These are phyloP conservation scores for Colletotrichum ledebouriae DNA, from an alignment of 2,329 filamentous ascomycete genomes.

Conservation along the genomic window DNA sequence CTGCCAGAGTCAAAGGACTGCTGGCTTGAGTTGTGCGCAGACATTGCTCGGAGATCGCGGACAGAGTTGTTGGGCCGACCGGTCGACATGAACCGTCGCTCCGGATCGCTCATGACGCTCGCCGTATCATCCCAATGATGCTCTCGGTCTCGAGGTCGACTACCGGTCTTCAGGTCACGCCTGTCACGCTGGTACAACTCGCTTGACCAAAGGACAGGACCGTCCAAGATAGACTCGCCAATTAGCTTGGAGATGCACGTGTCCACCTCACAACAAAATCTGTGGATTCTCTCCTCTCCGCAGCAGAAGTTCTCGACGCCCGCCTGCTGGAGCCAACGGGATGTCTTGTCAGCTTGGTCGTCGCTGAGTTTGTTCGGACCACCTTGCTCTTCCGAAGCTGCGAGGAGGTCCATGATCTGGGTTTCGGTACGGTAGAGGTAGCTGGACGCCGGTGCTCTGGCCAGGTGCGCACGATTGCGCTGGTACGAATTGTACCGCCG, in stretches of 20 bases:
- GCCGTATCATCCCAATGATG: constrained; percentile 65
- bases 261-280: constrained; percentile 91
- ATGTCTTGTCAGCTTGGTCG: constrained; percentile 89
- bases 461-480: constrained; percentile 61
- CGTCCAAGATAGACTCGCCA: constrained; percentile 85
- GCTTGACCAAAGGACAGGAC: constrained; percentile 92
- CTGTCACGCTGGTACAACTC: constrained; percentile 87
- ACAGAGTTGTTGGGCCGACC: constrained; percentile 65
- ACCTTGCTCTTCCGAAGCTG: constrained; percentile 84
- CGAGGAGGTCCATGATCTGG: constrained; percentile 88
- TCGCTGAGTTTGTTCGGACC: constrained; percentile 97
- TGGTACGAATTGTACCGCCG: constrained; percentile 68
- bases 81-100: constrained; percentile 60
- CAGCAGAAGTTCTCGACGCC: constrained; percentile 93
- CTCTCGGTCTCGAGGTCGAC: constrained; percentile 60
- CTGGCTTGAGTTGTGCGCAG: constrained; percentile 74
- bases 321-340: constrained; percentile 84
- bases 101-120: constrained; percentile 68
- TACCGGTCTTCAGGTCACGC: constrained; percentile 65
- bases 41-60: constrained; percentile 69
- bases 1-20: constrained; percentile 79
- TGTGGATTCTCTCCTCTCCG: constrained; percentile 94
- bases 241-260: constrained; percentile 88
- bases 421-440: constrained; percentile 86
- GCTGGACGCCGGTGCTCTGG: constrained; percentile 64